Evolutionary conservation across 2,329 filamentous ascomycete genomes (phyloP).

Genomic region (Aspergillus nomiae): DNA sequence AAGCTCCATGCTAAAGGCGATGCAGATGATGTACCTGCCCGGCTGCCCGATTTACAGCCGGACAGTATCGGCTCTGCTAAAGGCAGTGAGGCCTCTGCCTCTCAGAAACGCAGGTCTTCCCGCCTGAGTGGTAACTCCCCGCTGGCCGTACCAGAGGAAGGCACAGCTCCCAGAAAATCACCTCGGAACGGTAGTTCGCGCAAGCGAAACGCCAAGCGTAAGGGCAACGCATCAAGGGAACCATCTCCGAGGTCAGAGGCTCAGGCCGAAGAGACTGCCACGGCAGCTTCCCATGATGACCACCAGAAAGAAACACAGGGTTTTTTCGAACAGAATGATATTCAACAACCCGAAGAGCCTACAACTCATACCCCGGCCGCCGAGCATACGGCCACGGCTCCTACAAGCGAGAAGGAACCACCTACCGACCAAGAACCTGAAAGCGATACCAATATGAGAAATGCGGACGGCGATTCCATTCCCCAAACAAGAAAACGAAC

Average conservation of each 20-base stretch:
- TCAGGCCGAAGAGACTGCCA: background rate
- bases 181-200: conserved; percentile 21
- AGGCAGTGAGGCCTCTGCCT: conserved; percentile 14
- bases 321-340: background rate
- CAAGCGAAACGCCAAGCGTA: conserved; percentile 22
- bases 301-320: background rate
- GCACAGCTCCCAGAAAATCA: conserved; percentile 15
- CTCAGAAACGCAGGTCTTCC: conserved; percentile 34
- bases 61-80: background rate
- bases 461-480: conserved; percentile 8
- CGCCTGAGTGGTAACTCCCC: conserved; percentile 28
- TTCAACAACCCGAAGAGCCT: background rate
- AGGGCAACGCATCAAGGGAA: conserved; percentile 10
- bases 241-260: conserved; percentile 6
- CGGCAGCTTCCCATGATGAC: background rate
- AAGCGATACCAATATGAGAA: conserved; percentile 21
- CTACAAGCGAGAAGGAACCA: background rate
- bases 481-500: conserved; percentile 1
- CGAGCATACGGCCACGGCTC: background rate
- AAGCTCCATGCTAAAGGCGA: conserved; percentile 21
- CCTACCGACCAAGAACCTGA: background rate
- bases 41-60: background rate
- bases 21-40: background rate
- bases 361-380: background rate
- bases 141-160: conserved; percentile 15